Conservation (phyloP, 768 basidiomycete genomes). For the Nevesoporus exiguus region DNA sequence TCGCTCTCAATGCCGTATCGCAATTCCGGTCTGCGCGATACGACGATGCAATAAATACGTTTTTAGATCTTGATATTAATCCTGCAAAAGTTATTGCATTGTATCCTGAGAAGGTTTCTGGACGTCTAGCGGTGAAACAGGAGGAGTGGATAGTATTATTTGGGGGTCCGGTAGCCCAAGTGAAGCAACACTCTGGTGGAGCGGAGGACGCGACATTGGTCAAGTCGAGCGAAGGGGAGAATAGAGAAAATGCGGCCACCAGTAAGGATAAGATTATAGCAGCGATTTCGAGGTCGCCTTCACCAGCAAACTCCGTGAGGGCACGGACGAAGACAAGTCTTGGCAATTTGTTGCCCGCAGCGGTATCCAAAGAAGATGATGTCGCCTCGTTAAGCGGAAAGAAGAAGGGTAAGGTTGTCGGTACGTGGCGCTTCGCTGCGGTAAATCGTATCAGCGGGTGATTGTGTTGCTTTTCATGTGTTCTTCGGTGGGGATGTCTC, state of each 20-base stretch:
- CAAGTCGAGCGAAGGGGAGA: constrained; percentile 27
- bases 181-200: constrained; percentile 8
- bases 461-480: not conserved
- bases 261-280: constrained; percentile 23
- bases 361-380: constrained; percentile 58
- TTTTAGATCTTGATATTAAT: constrained; percentile 85
- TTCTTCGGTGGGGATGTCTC: not conserved
- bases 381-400: constrained; percentile 47
- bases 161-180: constrained; percentile 56
- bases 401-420: constrained; percentile 29
- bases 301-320: constrained; percentile 41
- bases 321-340: constrained; percentile 54
- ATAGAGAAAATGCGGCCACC: constrained; percentile 15
- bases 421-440: constrained; percentile 30
- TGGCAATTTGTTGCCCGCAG: constrained; percentile 42
- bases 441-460: not conserved
- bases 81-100: constrained; percentile 92
- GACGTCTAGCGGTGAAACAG: constrained; percentile 64
- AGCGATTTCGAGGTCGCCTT: constrained; percentile 29
- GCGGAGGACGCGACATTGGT: constrained; percentile 28
- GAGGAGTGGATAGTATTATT: constrained; percentile 80
- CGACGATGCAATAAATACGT: constrained; percentile 79
- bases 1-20: constrained; percentile 73
- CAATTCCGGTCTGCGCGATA: constrained; percentile 69
- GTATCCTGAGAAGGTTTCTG: constrained; percentile 79